Conservation (phyloP, 2,329 filamentous ascomycete species). For the Zymoseptoria passerinii region DNA sequence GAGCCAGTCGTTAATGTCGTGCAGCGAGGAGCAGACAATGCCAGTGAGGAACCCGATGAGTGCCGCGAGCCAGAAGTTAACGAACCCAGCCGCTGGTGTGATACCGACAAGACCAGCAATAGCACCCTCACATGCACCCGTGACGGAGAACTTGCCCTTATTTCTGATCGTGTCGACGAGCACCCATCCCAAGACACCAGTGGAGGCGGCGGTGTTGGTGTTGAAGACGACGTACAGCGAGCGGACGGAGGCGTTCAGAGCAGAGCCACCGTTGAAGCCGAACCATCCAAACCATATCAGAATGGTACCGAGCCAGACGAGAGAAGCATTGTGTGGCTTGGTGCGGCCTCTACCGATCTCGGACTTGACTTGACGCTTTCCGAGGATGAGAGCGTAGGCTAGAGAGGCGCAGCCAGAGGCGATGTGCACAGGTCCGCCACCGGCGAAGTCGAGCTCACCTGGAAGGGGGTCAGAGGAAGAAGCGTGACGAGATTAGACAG, state of each 20-base stretch:
- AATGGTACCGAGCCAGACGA: slow-evolving; percentile 56
- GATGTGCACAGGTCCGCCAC: slow-evolving; percentile 57
- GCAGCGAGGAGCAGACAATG: slow-evolving; percentile 42
- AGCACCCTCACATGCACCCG: slow-evolving; percentile 50
- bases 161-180: slow-evolving; percentile 46
- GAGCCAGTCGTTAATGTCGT: slow-evolving; percentile 47
- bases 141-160: slow-evolving; percentile 46
- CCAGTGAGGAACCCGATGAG: slow-evolving; percentile 50
- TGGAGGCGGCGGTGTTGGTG: slow-evolving; percentile 49
- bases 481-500: background rate
- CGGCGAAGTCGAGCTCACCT: slow-evolving; percentile 48
- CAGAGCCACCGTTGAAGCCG: slow-evolving; percentile 51
- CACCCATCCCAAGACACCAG: slow-evolving; percentile 48
- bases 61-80: slow-evolving; percentile 33
- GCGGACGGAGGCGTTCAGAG: slow-evolving; percentile 45
- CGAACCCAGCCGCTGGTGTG: slow-evolving; percentile 45
- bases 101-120: slow-evolving; percentile 55
- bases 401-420: slow-evolving; percentile 55
- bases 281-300: slow-evolving; percentile 60
- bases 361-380: slow-evolving; percentile 39
- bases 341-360: slow-evolving; percentile 28
- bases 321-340: slow-evolving; percentile 54
- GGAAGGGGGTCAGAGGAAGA: background rate
- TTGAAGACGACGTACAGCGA: slow-evolving; percentile 50
- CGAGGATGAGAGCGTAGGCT: slow-evolving; percentile 56